Evolutionary conservation across 371 early-diverging fungal genomes (phyloP).

Genomic region (Coemansia sp.): DNA sequence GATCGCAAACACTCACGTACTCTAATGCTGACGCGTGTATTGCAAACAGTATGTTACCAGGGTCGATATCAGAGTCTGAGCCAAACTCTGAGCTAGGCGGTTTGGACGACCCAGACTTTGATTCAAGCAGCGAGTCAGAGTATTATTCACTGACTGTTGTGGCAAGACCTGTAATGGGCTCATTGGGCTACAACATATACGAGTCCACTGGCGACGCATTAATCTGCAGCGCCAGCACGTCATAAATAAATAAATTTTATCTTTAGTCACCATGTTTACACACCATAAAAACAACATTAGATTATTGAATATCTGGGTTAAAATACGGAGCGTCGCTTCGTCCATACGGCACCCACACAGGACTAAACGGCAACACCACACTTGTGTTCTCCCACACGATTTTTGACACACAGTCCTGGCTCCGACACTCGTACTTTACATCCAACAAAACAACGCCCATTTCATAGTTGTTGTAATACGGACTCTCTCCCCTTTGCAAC

Average conservation of each 20-base stretch:
- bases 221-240: slow-evolving; percentile 3
- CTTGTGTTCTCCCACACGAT: slow-evolving; percentile 6
- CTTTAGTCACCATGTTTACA: background rate
- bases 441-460: slow-evolving; percentile 22
- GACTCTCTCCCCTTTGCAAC: background rate
- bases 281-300: background rate
- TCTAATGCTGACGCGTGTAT: background rate
- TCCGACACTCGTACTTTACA: background rate
- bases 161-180: slow-evolving; percentile 13
- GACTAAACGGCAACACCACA: slow-evolving; percentile 18
- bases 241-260: background rate
- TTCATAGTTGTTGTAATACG: slow-evolving; percentile 43
- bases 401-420: background rate
- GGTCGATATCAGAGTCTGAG: background rate
- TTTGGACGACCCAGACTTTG: background rate
- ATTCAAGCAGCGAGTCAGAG: background rate
- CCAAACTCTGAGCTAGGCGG: background rate
- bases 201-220: background rate
- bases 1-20: background rate
- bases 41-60: background rate
- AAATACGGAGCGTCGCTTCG: slow-evolving; percentile 21
- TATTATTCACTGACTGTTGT: background rate
- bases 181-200: slow-evolving; percentile 1
- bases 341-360: slow-evolving; percentile 23
- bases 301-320: background rate